A percentile compares a stretch with the other conserved stretches of the same genome.
Conservation (phyloP, 768 basidiomycete species). For the Auriscalpium orientale region DNA sequence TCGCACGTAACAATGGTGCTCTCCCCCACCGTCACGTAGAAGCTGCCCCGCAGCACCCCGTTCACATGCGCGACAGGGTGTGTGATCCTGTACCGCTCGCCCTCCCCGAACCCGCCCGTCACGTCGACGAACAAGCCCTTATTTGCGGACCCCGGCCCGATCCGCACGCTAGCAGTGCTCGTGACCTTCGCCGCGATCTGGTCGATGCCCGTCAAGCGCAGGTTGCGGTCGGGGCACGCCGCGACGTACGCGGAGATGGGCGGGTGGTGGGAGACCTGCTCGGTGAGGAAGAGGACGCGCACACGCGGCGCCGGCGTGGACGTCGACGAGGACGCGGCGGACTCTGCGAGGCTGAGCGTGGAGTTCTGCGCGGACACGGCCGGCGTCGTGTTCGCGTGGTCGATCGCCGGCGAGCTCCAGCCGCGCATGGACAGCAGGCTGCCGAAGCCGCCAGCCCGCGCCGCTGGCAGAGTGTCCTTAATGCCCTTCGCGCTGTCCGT, state of each 20-base stretch:
- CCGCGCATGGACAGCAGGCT: slow-evolving; percentile 39
- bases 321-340: background rate
- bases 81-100: slow-evolving; percentile 80
- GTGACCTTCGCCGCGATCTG: slow-evolving; percentile 92
- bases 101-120: slow-evolving; percentile 64
- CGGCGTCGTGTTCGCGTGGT: slow-evolving; percentile 50
- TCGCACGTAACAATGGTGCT: slow-evolving; percentile 75
- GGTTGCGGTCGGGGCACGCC: slow-evolving; percentile 59
- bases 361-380: slow-evolving; percentile 50
- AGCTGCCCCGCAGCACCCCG: slow-evolving; percentile 83
- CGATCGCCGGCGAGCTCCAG: slow-evolving; percentile 37
- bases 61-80: slow-evolving; percentile 89
- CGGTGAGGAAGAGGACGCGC: slow-evolving; percentile 78
- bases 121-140: slow-evolving; percentile 83
- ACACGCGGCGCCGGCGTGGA: slow-evolving; percentile 31
- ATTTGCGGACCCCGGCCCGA: slow-evolving; percentile 77
- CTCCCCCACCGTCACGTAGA: slow-evolving; percentile 84
- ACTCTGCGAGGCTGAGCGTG: slow-evolving; percentile 45
- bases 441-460: slow-evolving; percentile 52
- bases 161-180: slow-evolving; percentile 69
- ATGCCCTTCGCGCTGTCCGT: slow-evolving; percentile 38
- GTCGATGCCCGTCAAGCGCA: slow-evolving; percentile 77
- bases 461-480: slow-evolving; percentile 43
- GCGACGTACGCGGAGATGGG: slow-evolving; percentile 86
- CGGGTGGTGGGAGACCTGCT: slow-evolving; percentile 96